phyloP scores from a whole-genome alignment of 2,329 filamentous ascomycete species.

The Ceratocystis harringtonii region DNA sequence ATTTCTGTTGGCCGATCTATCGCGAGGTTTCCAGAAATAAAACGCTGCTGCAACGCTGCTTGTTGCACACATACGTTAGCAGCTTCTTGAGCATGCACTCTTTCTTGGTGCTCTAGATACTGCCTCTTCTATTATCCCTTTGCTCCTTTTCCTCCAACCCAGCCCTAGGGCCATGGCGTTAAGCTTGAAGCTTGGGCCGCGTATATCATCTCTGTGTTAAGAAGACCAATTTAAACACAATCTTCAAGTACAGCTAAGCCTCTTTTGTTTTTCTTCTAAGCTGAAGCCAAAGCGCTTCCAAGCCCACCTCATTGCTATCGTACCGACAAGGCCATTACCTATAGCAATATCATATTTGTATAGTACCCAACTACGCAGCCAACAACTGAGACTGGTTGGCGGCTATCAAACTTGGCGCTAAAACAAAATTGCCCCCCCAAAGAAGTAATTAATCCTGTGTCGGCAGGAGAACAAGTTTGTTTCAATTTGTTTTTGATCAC shows the following conservation, averaged over 20 bases:
- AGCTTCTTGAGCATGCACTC: background rate
- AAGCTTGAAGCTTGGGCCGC: background rate
- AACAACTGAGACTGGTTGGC: too few species aligned
- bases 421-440: background rate
- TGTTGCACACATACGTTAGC: background rate
- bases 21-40: conserved; percentile 1
- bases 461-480: background rate
- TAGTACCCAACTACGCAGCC: too few species aligned
- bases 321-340: too few species aligned
- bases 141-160: background rate
- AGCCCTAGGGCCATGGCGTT: background rate
- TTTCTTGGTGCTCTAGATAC: background rate
- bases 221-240: background rate
- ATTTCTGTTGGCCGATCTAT: conserved; percentile 1
- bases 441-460: too few species aligned
- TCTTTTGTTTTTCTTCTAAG: background rate
- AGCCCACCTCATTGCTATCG: too few species aligned
- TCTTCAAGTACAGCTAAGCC: background rate
- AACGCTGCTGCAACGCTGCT: conserved; percentile 8
- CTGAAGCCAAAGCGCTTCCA: background rate
- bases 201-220: background rate
- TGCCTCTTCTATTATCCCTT: background rate
- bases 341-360: too few species aligned
- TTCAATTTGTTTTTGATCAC: background rate
- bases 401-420: background rate